phyloP scores from a whole-genome alignment of 1,284 basidiomycete species.

The Fomitiporia mediterranea region DNA sequence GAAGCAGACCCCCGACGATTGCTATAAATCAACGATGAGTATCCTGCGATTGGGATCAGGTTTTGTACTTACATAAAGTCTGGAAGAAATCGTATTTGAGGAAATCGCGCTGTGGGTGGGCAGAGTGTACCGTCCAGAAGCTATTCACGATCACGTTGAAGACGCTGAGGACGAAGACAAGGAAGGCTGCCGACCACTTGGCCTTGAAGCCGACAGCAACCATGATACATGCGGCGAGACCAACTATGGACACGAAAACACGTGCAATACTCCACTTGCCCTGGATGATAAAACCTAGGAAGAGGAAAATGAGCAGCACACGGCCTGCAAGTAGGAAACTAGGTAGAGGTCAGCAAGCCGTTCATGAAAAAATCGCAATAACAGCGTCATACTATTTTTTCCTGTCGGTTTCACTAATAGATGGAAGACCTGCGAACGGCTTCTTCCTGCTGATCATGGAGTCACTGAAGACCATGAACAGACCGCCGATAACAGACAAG shows the following conservation, averaged over 20 bases:
- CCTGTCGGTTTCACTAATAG: conserved; percentile 90
- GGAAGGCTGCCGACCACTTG: conserved; percentile 97
- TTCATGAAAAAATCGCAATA: background rate
- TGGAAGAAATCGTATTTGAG: conserved; percentile 97
- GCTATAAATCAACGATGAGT: conserved; percentile 51
- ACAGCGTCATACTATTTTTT: conserved; percentile 84
- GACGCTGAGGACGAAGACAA: conserved; percentile 85
- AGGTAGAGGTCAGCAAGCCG: background rate
- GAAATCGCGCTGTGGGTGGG: conserved; percentile 96
- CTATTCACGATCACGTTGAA: conserved; percentile 99
- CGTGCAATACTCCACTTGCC: conserved; percentile 87
- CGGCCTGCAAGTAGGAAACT: conserved; percentile 97
- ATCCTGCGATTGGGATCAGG: too few relatives aligned
- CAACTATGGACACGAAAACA: conserved; percentile 82
- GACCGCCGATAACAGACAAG: conserved; percentile 85
- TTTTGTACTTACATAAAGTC: conserved; percentile 69
- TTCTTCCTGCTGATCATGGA: conserved; percentile 85
- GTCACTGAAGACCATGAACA: conserved; percentile 98
- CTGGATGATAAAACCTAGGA: conserved; percentile 96
- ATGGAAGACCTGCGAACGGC: conserved; percentile 89
- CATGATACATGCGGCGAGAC: conserved; percentile 92
- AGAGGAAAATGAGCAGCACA: conserved; percentile 97
- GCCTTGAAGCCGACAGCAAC: conserved; percentile 99
- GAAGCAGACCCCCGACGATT: conserved; percentile 95
- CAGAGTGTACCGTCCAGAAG: conserved; percentile 94